Base-by-base conservation (phyloP, 495 filamentous ascomycete genomes). In the Penicillium antarcticum region DNA sequence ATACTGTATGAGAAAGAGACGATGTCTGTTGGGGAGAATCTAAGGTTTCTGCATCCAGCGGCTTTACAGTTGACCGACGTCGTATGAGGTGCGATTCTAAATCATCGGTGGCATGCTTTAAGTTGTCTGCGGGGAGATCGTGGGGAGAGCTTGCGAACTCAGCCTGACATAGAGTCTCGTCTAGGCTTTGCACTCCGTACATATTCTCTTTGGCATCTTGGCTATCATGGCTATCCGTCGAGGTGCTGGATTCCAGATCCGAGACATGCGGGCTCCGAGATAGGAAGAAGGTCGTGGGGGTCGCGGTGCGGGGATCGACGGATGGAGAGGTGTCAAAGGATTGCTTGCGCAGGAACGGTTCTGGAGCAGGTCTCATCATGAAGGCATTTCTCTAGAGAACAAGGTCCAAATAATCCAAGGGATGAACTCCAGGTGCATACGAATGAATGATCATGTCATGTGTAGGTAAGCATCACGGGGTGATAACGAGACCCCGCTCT, bases 181-280 rank as follows among this genome's bases (percentile, higher is more conserved):
- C 76, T 12, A 88, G 66, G 52, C 83, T 87, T 56, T 84, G 76
- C 7, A 89, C 81, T 5, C 86, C 85, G 57, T 79, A 87, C 45
- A 72, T 77, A 55, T 72, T 82, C 48, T 77, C 68, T 51, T 62
- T 63, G 18, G 42, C 43, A 24, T 50, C 52, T 7, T 29, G 26
- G 8, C 26, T 29, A 7, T 51, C 61, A 9, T 42, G 37, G 16
- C 51, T 59, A 38, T 68, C 62, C 42, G 57, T 46, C 43, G 57
- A 55, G 48, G 57, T 29, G 41, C 61, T 65, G 51, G 61, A 33
- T 26, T 71, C 58, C 36, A 52, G 44, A 18, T 72, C 66, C 39
- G 59, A 55, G 48, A 48, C 45, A 54, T 65, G 44, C 35, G 57
- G 53, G 42, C 37, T 67, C 51, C 70, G 70, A 38, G 70, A 63